Evolutionary conservation across 352 stramenopile species (phyloP).

Genomic region (Phytophthora sp.): DNA sequence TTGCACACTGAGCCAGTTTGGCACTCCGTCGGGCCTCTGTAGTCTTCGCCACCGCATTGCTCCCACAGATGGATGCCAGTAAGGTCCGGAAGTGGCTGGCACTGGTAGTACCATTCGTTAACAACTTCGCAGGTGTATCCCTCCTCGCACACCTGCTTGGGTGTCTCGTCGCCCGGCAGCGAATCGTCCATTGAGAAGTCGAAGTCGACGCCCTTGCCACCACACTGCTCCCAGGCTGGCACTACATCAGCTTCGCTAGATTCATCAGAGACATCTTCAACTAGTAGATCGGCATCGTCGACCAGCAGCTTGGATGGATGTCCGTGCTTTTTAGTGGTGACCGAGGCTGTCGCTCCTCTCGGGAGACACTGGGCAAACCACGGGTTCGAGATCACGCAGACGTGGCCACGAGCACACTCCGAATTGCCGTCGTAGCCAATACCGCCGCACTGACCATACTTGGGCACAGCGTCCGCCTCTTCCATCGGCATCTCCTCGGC

Average conservation of each 20-base stretch:
- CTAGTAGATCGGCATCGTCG: conserved; percentile 8
- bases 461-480: conserved; percentile 14
- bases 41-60: conserved; percentile 27
- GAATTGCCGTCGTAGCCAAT: conserved; percentile 22
- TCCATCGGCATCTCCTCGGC: not conserved
- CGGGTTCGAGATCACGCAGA: conserved; percentile 34
- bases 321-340: conserved; percentile 3
- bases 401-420: conserved; percentile 21
- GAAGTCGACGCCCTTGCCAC: conserved; percentile 40
- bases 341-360: not conserved
- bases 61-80: conserved; percentile 37
- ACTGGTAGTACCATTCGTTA: conserved; percentile 54
- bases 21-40: conserved; percentile 16
- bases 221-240: conserved; percentile 33
- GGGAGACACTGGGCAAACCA: conserved; percentile 59
- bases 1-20: conserved; percentile 37
- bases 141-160: conserved; percentile 23
- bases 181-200: conserved; percentile 14
- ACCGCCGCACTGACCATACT: conserved; percentile 38
- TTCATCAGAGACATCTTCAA: conserved; percentile 3
- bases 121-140: conserved; percentile 44
- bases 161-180: conserved; percentile 11
- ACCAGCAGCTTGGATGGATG: conserved; percentile 5
- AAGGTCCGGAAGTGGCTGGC: conserved; percentile 23
- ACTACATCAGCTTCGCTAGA: not conserved